Conservation (phyloP, 805 yeast genomes). For the Myxozyma neotropica region DNA sequence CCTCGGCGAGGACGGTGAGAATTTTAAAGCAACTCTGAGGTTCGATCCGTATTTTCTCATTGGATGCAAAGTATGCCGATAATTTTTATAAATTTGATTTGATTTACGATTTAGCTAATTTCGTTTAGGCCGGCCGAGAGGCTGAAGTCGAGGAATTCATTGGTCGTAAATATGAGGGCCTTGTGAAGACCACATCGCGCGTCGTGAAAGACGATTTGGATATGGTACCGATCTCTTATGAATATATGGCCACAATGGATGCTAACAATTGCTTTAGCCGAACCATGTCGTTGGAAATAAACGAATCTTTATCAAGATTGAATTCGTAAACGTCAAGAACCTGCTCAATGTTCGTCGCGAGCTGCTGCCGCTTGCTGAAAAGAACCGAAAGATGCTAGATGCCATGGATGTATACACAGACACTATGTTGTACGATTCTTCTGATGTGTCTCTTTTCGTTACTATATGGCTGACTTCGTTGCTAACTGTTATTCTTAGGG, state of each 20-base stretch:
- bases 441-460: constrained; percentile 10
- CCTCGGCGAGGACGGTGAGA: constrained; percentile 94
- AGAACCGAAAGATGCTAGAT: constrained; percentile 63
- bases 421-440: constrained; percentile 51
- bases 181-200: constrained; percentile 58
- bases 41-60: constrained; percentile 87
- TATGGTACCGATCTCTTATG: constrained; percentile 41
- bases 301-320: constrained; percentile 63
- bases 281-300: constrained; percentile 84
- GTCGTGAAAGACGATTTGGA: constrained; percentile 76
- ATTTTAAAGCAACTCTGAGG: constrained; percentile 80
- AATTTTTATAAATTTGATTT: background rate
- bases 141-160: constrained; percentile 84
- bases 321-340: constrained; percentile 75
- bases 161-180: constrained; percentile 64
- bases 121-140: constrained; percentile 47
- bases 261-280: constrained; percentile 44
- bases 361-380: constrained; percentile 68
- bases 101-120: background rate
- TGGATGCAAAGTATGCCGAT: constrained; percentile 55
- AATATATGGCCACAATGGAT: too few species aligned
- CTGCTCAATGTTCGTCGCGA: constrained; percentile 71
- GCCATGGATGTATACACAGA: constrained; percentile 69
- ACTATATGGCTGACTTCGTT: background rate
- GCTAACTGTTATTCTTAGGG: constrained; percentile 34